Evolutionary conservation across 495 filamentous ascomycete species (phyloP).

Genomic region (Xylaria flabelliformis): DNA sequence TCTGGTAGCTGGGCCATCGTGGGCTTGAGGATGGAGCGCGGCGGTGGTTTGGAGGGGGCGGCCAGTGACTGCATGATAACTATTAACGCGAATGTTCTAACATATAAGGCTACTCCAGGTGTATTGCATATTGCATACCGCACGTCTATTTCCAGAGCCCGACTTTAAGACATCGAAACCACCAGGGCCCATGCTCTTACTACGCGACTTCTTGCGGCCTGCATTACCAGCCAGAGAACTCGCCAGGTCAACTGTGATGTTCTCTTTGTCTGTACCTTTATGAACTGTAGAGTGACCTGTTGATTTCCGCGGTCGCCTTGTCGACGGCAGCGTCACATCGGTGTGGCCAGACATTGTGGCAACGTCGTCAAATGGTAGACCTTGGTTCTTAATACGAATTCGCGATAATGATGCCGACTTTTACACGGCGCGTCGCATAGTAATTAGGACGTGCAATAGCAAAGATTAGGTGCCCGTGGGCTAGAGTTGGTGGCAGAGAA

Average conservation of each 20-base stretch:
- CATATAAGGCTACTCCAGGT: slow-evolving; percentile 26
- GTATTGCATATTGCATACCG: slow-evolving; percentile 58
- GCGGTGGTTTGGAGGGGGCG: slow-evolving; percentile 50
- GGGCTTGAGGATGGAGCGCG: slow-evolving; percentile 84
- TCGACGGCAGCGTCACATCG: slow-evolving; percentile 56
- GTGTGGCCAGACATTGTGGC: slow-evolving; percentile 53
- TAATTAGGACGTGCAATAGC: neutral
- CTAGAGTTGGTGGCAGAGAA: neutral
- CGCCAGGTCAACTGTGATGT: slow-evolving; percentile 68
- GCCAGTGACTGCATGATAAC: slow-evolving; percentile 54
- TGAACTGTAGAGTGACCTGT: slow-evolving; percentile 68
- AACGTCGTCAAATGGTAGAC: slow-evolving; percentile 8
- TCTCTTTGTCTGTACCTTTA: slow-evolving; percentile 69
- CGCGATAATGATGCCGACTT: slow-evolving; percentile 3
- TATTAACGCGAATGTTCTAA: slow-evolving; percentile 17
- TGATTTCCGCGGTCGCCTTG: slow-evolving; percentile 76
- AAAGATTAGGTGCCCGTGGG: neutral
- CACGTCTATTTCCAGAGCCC: slow-evolving; percentile 78
- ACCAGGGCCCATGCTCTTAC: slow-evolving; percentile 93
- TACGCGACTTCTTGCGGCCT: slow-evolving; percentile 77
- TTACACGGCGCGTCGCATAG: slow-evolving; percentile 28
- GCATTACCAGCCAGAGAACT: slow-evolving; percentile 48
- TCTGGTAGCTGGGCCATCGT: slow-evolving; percentile 73
- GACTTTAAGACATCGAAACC: slow-evolving; percentile 82
- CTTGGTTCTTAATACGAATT: neutral